Conservation (phyloP, 768 basidiomycete genomes). For the Leccinellum albellum region DNA sequence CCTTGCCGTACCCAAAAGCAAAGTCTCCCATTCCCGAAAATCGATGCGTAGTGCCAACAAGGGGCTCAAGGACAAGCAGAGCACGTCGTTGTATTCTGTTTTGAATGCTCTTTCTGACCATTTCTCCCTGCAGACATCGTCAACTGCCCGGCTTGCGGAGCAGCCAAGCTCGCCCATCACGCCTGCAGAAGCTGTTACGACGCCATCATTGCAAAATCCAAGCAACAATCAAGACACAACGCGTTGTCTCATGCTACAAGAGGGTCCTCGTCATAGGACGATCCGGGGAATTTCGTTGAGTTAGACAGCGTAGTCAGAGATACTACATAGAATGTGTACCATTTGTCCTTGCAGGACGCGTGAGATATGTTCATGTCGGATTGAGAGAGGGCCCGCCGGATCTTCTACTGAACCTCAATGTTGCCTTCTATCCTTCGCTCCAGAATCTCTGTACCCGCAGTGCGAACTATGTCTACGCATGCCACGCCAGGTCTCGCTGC, state of each 20-base stretch:
- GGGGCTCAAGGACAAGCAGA: constrained; percentile 89
- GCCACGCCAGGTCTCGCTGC: constrained; percentile 40
- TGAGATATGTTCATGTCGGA: neutral
- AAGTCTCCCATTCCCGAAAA: constrained; percentile 89
- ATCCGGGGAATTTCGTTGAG: neutral
- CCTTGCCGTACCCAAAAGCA: constrained; percentile 91
- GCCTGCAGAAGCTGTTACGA: constrained; percentile 78
- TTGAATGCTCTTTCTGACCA: constrained; percentile 2
- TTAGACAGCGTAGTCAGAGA: neutral
- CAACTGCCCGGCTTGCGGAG: constrained; percentile 86
- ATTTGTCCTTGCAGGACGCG: neutral
- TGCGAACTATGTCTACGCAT: constrained; percentile 35
- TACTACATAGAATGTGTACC: neutral
- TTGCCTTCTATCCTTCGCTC: constrained; percentile 12
- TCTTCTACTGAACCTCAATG: constrained; percentile 17
- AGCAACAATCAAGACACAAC: constrained; percentile 11
- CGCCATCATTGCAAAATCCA: constrained; percentile 25
- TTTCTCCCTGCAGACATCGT: constrained; percentile 63
- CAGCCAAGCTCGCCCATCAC: constrained; percentile 84
- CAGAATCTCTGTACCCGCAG: neutral
- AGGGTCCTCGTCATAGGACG: neutral
- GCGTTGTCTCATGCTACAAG: neutral
- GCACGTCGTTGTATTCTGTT: constrained; percentile 37
- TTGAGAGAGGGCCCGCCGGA: neutral
- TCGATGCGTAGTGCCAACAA: constrained; percentile 95